A percentile compares a stretch with the other conserved stretches of the same genome.
phyloP scores from a whole-genome alignment of 73 alveolate species.

The Symbiodinium natans region DNA sequence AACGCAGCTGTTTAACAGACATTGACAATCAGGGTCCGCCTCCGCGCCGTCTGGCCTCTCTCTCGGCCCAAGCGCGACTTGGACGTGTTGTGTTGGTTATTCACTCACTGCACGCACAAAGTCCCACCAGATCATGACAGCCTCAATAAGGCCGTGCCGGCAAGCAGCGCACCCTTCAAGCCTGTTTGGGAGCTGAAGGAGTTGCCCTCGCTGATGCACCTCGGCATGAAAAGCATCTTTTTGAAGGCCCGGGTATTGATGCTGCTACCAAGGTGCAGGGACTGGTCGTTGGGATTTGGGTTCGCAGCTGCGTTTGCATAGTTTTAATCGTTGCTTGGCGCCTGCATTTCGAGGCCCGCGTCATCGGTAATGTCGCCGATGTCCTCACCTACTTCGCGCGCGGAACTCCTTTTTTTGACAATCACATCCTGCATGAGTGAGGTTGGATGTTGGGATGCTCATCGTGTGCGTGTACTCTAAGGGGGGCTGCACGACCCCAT shows the following conservation, averaged over 20 bases:
- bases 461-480: too few relatives aligned
- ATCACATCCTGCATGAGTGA: background rate
- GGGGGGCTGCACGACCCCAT: background rate
- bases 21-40: background rate
- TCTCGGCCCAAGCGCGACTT: background rate
- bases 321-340: too few relatives aligned
- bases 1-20: too few relatives aligned
- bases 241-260: too few relatives aligned
- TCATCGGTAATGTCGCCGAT: background rate
- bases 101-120: too few relatives aligned
- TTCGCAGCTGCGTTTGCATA: too few relatives aligned
- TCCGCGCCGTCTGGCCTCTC: background rate
- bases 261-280: background rate
- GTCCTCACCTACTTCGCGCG: background rate
- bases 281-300: background rate
- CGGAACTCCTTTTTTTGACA: background rate
- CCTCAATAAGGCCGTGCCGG: too few relatives aligned
- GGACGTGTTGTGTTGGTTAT: background rate
- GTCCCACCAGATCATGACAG: too few relatives aligned
- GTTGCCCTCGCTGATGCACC: background rate
- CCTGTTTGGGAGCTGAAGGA: slow-evolving; percentile 16
- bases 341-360: background rate
- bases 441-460: too few relatives aligned
- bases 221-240: background rate
- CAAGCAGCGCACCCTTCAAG: background rate